Percentiles rank a stretch among this genome's conserved stretches.
phyloP scores from a whole-genome alignment of 768 basidiomycete genomes.

The Pholiota microspora region DNA sequence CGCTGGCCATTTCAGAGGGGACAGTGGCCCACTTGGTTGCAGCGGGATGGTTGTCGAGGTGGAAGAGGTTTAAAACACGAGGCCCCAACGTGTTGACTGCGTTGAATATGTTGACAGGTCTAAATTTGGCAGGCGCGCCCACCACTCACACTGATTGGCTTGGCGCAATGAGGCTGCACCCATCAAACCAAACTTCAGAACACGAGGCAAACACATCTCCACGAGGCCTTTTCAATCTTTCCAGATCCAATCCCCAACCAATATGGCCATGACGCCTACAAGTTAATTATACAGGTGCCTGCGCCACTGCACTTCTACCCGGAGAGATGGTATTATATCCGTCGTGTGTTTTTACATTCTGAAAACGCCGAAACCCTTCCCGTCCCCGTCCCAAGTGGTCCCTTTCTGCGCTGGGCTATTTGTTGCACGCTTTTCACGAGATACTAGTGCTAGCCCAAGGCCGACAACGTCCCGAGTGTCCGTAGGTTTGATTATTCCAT shows the following conservation, averaged over 20 bases:
- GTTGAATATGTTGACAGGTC: slow-evolving; percentile 9
- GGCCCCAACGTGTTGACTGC: slow-evolving; percentile 7
- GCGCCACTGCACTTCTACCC: neutral
- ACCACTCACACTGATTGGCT: slow-evolving; percentile 6
- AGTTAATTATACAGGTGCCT: slow-evolving; percentile 4
- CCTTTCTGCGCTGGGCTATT: slow-evolving; percentile 16
- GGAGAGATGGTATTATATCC: neutral
- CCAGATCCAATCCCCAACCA: neutral
- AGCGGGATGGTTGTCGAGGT: neutral
- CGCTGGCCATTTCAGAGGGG: slow-evolving; percentile 15
- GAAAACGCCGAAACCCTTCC: slow-evolving; percentile 83
- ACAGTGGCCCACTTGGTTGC: neutral
- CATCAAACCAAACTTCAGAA: slow-evolving; percentile 14
- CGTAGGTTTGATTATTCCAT: slow-evolving; percentile 84
- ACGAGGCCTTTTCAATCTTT: slow-evolving; percentile 1
- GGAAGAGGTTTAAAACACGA: slow-evolving; percentile 4
- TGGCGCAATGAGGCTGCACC: slow-evolving; percentile 12
- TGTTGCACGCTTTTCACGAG: slow-evolving; percentile 31
- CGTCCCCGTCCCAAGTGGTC: slow-evolving; percentile 71
- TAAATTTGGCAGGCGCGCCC: slow-evolving; percentile 15
- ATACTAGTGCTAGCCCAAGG: slow-evolving; percentile 80
- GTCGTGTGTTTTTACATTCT: slow-evolving; percentile 61
- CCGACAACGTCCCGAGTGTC: slow-evolving; percentile 90
- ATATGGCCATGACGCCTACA: neutral
- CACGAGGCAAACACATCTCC: slow-evolving; percentile 11